phyloP scores from a whole-genome alignment of 1,139 yeast species.

The Pichia sp. region DNA sequence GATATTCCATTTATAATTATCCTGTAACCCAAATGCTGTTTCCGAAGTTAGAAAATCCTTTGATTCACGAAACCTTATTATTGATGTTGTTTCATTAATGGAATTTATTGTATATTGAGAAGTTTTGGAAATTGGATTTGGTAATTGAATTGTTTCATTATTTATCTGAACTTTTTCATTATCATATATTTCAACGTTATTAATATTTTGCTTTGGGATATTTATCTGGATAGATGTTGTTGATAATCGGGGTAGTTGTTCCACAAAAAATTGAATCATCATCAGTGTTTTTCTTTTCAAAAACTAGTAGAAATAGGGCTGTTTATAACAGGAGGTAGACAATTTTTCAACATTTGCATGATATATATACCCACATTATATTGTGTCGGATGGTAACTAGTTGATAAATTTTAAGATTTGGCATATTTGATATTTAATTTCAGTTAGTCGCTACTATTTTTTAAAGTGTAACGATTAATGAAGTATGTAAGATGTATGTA shows the following conservation, averaged over 20 bases:
- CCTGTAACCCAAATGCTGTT: constrained; percentile 4
- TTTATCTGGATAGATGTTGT: background rate
- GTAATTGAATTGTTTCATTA: background rate
- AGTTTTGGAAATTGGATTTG: background rate
- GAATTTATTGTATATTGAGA: too few species aligned
- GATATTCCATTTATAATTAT: constrained; percentile 22
- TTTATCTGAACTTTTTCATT: background rate
- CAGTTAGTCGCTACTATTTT: too few species aligned
- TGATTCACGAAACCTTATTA: background rate
- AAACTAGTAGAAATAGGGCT: background rate
- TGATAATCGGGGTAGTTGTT: background rate
- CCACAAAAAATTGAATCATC: background rate
- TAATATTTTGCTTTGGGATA: background rate
- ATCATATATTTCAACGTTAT: background rate
- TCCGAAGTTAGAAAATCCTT: background rate
- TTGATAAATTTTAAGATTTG: too few species aligned
- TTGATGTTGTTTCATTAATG: background rate
- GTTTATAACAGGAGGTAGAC: too few species aligned
- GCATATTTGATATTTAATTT: too few species aligned
- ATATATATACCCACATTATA: too few species aligned
- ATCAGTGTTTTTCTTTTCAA: background rate
- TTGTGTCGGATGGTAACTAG: too few species aligned
- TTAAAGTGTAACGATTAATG: too few species aligned
- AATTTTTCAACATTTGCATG: too few species aligned
- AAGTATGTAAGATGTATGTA: too few species aligned